Base-by-base conservation (phyloP, 108 stramenopile species). In the Craspedostauros australis region DNA sequence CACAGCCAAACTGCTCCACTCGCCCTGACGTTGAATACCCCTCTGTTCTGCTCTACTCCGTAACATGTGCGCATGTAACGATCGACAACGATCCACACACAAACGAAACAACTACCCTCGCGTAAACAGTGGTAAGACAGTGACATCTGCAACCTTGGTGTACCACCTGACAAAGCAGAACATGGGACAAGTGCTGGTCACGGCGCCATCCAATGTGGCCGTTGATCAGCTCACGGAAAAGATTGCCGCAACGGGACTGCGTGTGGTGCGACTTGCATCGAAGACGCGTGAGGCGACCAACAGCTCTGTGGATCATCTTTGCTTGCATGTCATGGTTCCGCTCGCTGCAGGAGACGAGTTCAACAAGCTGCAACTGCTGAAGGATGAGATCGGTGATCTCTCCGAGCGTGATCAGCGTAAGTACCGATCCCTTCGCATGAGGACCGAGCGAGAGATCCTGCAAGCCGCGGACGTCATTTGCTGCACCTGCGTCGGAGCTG, bases 381-480 rank as follows among this genome's bases (percentile, higher is more conserved):
- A 96, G 66, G 89, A 87, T 22, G 96, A 98, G 59, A 74, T 87
- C 42, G 98, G 98, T 19, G 95, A 98, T 57, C 74, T 99, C 39
- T 75, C 80, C 2, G 83, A 91, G 30, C 77, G 82, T 25, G 97
- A 99, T 66, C 88, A 91, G 68, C 87, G 80, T 46, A 92, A 91
- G 48, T 96, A 91, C 64, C 77, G 84, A 8, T 60, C 80, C 14
- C 46, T 88, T 48, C 69, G 79, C 12, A 84, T 70, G 26, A 72
- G 79, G 24, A 88, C 91, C 12, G 96, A 96, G 57, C 72, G 82
- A n/a, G 94, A 98, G 60, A 91, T 99, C 46, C 61, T 99, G 53
- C 88, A 95, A 68, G 95, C 95, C 0, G 98, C 98, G 5, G 97
- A 98, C 72, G 97, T 98, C 26, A 96, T 99, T 56, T 99, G 98